Evolutionary conservation across 768 basidiomycete genomes (phyloP).

Genomic region (Scleroderma bovista): DNA sequence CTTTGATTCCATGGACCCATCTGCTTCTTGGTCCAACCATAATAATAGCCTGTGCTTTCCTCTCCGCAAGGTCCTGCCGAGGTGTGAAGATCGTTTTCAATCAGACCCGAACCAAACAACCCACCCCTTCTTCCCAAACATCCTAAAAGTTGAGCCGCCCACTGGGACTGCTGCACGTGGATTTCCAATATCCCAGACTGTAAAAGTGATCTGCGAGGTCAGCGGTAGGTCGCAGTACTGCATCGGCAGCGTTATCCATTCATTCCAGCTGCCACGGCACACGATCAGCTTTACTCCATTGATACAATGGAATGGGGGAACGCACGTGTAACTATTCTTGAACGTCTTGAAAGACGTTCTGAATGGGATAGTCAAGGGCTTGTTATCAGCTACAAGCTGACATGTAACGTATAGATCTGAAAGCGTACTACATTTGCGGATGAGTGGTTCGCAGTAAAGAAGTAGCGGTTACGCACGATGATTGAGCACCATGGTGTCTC

Average conservation of each 20-base stretch:
- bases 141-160: constrained; percentile 83
- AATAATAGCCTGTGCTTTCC: constrained; percentile 87
- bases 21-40: constrained; percentile 82
- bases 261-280: constrained; percentile 71
- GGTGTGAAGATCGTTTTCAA: background rate
- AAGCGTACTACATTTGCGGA: constrained; percentile 53
- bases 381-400: constrained; percentile 89
- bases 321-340: constrained; percentile 74
- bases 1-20: constrained; percentile 71
- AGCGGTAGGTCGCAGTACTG: constrained; percentile 91
- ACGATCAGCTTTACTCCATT: background rate
- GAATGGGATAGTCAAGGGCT: constrained; percentile 86
- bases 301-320: background rate
- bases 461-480: constrained; percentile 43
- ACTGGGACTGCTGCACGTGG: constrained; percentile 76
- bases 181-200: constrained; percentile 92
- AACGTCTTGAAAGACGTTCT: constrained; percentile 92
- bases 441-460: constrained; percentile 9
- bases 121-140: constrained; percentile 94
- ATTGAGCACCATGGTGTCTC: constrained; percentile 77
- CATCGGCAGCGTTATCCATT: constrained; percentile 89
- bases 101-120: constrained; percentile 12
- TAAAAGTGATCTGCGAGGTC: constrained; percentile 85
- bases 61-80: constrained; percentile 71
- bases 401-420: constrained; percentile 94